Evolutionary conservation across 2,329 filamentous ascomycete species (phyloP), one percentile per base, ranked within the genome.

Genomic region (Penicillium sp.): DNA sequence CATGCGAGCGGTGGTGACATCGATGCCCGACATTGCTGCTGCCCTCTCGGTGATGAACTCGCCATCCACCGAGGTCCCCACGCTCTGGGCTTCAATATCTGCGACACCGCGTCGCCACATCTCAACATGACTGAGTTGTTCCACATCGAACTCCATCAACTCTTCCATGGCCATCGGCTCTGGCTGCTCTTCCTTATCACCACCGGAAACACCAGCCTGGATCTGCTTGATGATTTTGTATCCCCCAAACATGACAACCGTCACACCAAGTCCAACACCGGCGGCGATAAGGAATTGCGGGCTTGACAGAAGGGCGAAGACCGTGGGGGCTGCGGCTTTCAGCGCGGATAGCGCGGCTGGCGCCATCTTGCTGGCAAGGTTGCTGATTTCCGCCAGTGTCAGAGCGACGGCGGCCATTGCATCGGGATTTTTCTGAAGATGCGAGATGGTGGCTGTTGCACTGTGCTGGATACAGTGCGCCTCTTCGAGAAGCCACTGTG

Each of bases 141-240:
- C 76, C 10, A 69, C 64, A 41, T 70, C 66, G 35, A 79, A 61
- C 20, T 80, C 76, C 50, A 80, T 70, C 57, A 84, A 71, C 56
- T 84, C 78, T 42, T 82, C 78, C 55, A 79, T 70, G 13, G 42
- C 34, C 4, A 43, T 68, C 65, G 9, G 57, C 14, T 42, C 68
- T 64, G 9, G 57, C 14, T 42, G 37, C 22, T 50, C 51, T 26
- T 49, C 48, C 42, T 51, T 44, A 32, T 44, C 47, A 26, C 53
- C 49, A 65, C 72, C 59, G 76, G 74, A 45, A 26, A 53, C 49
- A 65, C 72, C 60, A 75, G 74, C 47, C 32, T 58, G 52, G 56
- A 97, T 87, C 58, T 83, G 85, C 76, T 96, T 94, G 70, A 98
- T 84, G 66, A 98, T 96, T 72, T 95, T 97, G 79, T 89, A 97